Evolutionary conservation across 306 rosid genomes (phyloP).

Genomic region (Dicorynia guianensis): DNA sequence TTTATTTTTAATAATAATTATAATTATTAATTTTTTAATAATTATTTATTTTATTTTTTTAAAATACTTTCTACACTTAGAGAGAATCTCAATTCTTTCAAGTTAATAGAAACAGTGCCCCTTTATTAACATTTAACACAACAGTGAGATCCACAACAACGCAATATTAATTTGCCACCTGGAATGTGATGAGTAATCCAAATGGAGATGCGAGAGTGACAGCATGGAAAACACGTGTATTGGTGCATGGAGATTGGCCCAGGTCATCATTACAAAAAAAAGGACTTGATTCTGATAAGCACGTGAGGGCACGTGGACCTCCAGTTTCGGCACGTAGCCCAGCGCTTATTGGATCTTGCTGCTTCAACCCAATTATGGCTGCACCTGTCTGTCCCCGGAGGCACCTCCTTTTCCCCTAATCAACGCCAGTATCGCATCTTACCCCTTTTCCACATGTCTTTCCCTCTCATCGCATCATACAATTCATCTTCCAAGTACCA

Average conservation of each 20-base stretch:
- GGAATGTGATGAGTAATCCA: background rate
- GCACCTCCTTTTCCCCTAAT: slow-evolving; percentile 28
- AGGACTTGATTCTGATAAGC: background rate
- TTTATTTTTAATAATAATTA: no score
- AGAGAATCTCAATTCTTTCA: no score
- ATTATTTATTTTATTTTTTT: no score
- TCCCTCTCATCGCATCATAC: background rate
- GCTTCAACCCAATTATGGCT: slow-evolving; percentile 35
- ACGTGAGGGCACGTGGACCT: slow-evolving; percentile 54
- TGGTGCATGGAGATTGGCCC: slow-evolving; percentile 48
- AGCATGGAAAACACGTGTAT: slow-evolving; percentile 15
- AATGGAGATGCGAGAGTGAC: background rate
- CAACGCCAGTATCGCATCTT: background rate
- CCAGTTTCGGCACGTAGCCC: slow-evolving; percentile 34
- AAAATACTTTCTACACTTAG: no score
- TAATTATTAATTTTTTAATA: no score
- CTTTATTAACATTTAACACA: no score
- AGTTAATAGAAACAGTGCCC: no score
- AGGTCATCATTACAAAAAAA: slow-evolving; percentile 28
- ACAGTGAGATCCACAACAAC: no score
- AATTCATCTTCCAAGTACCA: no score
- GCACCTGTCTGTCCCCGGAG: slow-evolving; percentile 19
- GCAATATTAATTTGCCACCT: no score
- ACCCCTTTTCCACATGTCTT: background rate
- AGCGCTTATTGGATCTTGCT: slow-evolving; percentile 26